Base-by-base conservation (phyloP, 75 land plant genomes). In the Selaginella moellendorffii region DNA sequence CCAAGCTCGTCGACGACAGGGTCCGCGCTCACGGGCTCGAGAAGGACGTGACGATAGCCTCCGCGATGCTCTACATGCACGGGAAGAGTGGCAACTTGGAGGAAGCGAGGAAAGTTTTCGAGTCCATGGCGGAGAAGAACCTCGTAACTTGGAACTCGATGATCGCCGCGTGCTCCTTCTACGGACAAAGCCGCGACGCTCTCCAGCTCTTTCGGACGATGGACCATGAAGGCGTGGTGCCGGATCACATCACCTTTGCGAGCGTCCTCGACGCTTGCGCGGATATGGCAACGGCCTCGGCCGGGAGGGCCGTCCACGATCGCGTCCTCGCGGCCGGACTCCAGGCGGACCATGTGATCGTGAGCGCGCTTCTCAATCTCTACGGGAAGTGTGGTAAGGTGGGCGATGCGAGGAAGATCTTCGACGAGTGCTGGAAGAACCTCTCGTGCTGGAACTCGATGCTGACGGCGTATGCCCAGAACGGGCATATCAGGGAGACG, bases 321-420 rank as follows among this genome's bases (percentile, higher is more conserved):
- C 8, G 19, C 17, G 24, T 56, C 9, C 8, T 56, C 21, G 2
- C 21, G 9, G 21, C n/a, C 8, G 59, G 59, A 56, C 8, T 24
- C 2, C n/a, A 19, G 19, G 2, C 23, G 25, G 24, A 56, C 19
- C 23, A 8, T 8, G 59, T 56, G 2, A 25, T 56, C 9, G 59
- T 21, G 2, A 9, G 17, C n/a, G 24, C 59, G 5, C 8, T 56
- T 9, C 23, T 56, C n/a, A 56, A 56, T 19, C 5, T 56, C 17
- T 56, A 56, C n/a, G 59, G 25, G 2, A 56, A 56, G 59, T 56
- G 59, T 56, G 25, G 24, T 56, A 25, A 25, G 59, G 19, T 56
- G n/a, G 25, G n/a, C 24, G 59, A 56, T 2, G 59, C 59, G n/a
- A 25, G 24, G 24, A 21, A 21, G 8, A 56, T 24, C 21, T 56